phyloP scores from a whole-genome alignment of 805 yeast genomes.

The Suhomyces faveliae region DNA sequence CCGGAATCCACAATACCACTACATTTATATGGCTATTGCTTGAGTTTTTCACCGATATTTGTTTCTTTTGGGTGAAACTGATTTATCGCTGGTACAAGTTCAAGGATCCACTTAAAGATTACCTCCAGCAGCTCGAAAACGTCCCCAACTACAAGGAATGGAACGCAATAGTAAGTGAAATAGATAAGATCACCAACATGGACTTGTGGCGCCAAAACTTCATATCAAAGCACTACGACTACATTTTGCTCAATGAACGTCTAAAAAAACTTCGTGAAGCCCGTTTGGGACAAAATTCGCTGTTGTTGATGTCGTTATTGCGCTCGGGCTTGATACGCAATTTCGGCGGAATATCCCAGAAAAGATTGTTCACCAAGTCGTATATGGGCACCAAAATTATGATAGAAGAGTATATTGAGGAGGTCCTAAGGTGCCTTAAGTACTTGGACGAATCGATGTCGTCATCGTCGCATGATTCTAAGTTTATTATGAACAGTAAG shows the following conservation, averaged over 20 bases:
- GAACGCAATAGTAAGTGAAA: slow-evolving; percentile 53
- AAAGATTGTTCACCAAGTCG: slow-evolving; percentile 73
- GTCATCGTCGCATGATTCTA: slow-evolving; percentile 27
- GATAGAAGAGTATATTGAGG: slow-evolving; percentile 83
- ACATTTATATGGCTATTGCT: slow-evolving; percentile 40
- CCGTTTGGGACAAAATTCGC: slow-evolving; percentile 55
- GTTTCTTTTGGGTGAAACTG: slow-evolving; percentile 46
- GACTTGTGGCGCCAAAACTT: slow-evolving; percentile 78
- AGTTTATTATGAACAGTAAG: slow-evolving; percentile 43
- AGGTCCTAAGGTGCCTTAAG: slow-evolving; percentile 66
- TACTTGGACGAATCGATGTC: slow-evolving; percentile 50
- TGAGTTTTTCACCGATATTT: slow-evolving; percentile 44
- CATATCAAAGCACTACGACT: slow-evolving; percentile 78
- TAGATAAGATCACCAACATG: slow-evolving; percentile 46
- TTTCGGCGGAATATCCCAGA: slow-evolving; percentile 86
- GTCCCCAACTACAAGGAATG: slow-evolving; percentile 69
- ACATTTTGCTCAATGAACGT: slow-evolving; percentile 74
- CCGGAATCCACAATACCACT: slow-evolving; percentile 34
- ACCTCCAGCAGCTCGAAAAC: slow-evolving; percentile 46
- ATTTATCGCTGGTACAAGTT: slow-evolving; percentile 33
- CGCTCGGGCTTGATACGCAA: slow-evolving; percentile 85
- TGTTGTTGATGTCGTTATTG: slow-evolving; percentile 59
- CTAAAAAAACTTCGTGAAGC: slow-evolving; percentile 62
- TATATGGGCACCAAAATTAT: slow-evolving; percentile 85
- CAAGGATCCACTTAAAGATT: slow-evolving; percentile 47